Evolutionary conservation across 352 stramenopile genomes (phyloP), one percentile per base, ranked within the genome.

Genomic region (Globisporangium polare): DNA sequence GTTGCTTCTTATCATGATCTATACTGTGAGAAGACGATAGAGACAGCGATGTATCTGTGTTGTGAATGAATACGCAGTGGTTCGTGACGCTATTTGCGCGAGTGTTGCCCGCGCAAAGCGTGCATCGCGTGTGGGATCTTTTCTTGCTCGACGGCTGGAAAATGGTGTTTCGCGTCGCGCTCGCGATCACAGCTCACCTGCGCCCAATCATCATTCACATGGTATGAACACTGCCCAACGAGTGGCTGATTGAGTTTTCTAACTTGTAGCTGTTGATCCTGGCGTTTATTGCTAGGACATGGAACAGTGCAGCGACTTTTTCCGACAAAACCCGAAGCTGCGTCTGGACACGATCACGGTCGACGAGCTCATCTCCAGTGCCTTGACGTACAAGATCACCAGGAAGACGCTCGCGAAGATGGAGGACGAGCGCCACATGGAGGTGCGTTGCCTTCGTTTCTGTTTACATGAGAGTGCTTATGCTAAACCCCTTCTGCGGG

Each of bases 71-170:
- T 12, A 26, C 52, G 13, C 55, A 95, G 86, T 95, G 86, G 86
- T 92, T 95, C 67, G 83, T 88, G 45, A 95, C 86, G 31, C 53
- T 91, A n/a, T 95, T 95, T 59, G 73, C 86, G 41, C 80, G 84
- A 24, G 72, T 88, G 10, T 60, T 93, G 17, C 63, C 74, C 4
- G 58, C 64, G 0, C 54, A 72, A 9, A 72, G 75, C 17, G 72
- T 93, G n/a, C 60, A 66, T 4, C 77, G 73, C 29, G 71, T 93
- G 9, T 95, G 83, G 83, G 81, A 93, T 49, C 58, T 89, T 17
- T 70, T 95, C 46, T 71, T 91, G 8, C 53, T 91, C 15, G 86
- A 95, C 55, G 86, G 86, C 8, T 90, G 82, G 80, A 93, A 92
- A 65, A 71, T 83, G 67, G 56, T 90, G 7, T 93, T 83, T 61